A percentile compares a stretch with the other conserved stretches of the same genome.
These are phyloP conservation scores for Suillus paluster DNA, from an alignment of 768 basidiomycete species.

Conservation along the genomic window DNA sequence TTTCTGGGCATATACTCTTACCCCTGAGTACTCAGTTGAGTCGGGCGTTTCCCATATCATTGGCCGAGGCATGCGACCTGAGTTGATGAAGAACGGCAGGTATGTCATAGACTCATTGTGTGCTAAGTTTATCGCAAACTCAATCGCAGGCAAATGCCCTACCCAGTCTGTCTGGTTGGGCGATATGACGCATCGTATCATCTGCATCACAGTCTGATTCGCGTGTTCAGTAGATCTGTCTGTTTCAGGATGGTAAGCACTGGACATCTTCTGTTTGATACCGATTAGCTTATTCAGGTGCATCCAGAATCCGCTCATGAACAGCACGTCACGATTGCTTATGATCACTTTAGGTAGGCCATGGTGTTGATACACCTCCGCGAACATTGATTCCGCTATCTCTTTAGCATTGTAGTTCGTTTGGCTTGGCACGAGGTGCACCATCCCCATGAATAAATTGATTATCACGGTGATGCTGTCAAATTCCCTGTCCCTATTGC, in stretches of 20 bases:
- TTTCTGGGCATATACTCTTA: conserved; percentile 21
- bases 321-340: conserved; percentile 46
- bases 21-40: conserved; percentile 25
- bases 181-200: conserved; percentile 29
- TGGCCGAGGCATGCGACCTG: conserved; percentile 31
- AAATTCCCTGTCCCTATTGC: conserved; percentile 10
- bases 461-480: conserved; percentile 35
- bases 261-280: conserved; percentile 31
- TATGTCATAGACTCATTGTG: conserved; percentile 36
- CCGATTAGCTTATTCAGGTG: conserved; percentile 34
- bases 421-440: conserved; percentile 22
- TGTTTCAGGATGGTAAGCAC: conserved; percentile 47
- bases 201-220: conserved; percentile 34
- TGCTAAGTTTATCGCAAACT: conserved; percentile 42
- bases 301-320: conserved; percentile 47
- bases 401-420: conserved; percentile 36
- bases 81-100: conserved; percentile 40
- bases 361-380: conserved; percentile 17
- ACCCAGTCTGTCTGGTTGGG: conserved; percentile 36
- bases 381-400: conserved; percentile 42
- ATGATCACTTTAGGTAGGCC: conserved; percentile 44
- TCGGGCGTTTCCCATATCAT: conserved; percentile 32
- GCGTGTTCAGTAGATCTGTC: conserved; percentile 42
- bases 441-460: conserved; percentile 18
- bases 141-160: conserved; percentile 30